Base-by-base conservation (phyloP, 2,329 filamentous ascomycete species). In the Hypoxylon rubiginosum region DNA sequence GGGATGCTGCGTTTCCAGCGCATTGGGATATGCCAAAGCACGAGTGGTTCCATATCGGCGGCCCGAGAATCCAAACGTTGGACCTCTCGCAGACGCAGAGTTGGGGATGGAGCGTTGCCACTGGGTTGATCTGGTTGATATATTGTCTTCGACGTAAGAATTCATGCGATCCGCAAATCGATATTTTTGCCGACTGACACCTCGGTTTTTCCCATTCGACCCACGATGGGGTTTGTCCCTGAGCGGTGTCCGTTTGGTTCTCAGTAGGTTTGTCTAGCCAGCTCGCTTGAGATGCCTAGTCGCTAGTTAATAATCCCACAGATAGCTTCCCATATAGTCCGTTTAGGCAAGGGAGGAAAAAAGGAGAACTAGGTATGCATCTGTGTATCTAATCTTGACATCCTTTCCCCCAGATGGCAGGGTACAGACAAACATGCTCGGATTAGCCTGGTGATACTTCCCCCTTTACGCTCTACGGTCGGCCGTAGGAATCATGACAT, bases 1-100 rank as follows among this genome's bases (percentile, higher is more conserved):
- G 65, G 72, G 72, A 72, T 74, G 65, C 62, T 72, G 71, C 66
- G 73, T 75, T 43, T 72, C 73, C 73, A 73, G 71, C 61, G 67
- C 71, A 58, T 68, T 73, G 73, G 73, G 69, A 67, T 62, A 69
- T 63, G 61, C 58, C 54, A 57, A 52, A 68, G 66, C 57, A 59
- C 49, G 39, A 68, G 63, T 70, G 66, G 66, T 65, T 50, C 68
- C 68, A 71, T 70, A 64, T 63, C 58, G 62, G 60, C 66, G 68
- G 66, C 59, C 68, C 63, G 68, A 67, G 66, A 58, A 69, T 69
- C 66, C 63, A 69, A 69, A 65, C 59, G 60, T 61, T 67, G 66
- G 66, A 67, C 58, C 49, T 58, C 48, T 50, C 32, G 49, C 28
- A 60, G 49, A n/a, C 21, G 21, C 21, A 24, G 21, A 24, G 2